A percentile compares a stretch with the other conserved stretches of the same genome.
phyloP scores from a whole-genome alignment of 1,284 basidiomycete genomes.

The Ceratobasidium sp. region DNA sequence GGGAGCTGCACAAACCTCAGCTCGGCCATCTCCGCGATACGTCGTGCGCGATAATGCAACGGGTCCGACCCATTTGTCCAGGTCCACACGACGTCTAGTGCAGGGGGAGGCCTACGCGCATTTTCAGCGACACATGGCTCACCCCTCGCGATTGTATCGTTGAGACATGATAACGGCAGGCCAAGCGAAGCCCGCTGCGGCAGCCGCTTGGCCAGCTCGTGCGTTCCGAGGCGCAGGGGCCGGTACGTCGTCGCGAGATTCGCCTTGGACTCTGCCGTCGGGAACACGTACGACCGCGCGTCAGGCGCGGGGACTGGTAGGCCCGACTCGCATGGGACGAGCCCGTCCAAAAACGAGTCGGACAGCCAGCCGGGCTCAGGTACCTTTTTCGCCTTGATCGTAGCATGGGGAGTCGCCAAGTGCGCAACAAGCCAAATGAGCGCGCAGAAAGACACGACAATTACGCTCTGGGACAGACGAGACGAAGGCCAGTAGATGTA shows the following conservation, averaged over 20 bases:
- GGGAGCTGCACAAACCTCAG: slow-evolving; percentile 23
- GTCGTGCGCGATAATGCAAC: slow-evolving; percentile 34
- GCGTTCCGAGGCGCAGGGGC: slow-evolving; percentile 1
- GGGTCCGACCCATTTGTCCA: slow-evolving; percentile 45
- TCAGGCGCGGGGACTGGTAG: background rate
- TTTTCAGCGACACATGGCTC: slow-evolving; percentile 1
- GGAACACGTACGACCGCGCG: slow-evolving; percentile 10
- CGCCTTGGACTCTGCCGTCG: slow-evolving; percentile 6
- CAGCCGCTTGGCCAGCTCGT: slow-evolving; percentile 1
- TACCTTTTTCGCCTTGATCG: background rate
- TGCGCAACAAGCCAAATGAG: slow-evolving; percentile 1
- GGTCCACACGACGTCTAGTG: slow-evolving; percentile 44
- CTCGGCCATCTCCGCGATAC: slow-evolving; percentile 36
- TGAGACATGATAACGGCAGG: slow-evolving; percentile 5
- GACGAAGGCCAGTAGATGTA: slow-evolving; percentile 39
- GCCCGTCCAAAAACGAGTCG: slow-evolving; percentile 19
- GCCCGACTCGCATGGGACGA: slow-evolving; percentile 17
- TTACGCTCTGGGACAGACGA: slow-evolving; percentile 9
- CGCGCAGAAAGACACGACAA: background rate
- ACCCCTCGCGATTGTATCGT: slow-evolving; percentile 10
- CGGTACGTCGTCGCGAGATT: slow-evolving; percentile 13
- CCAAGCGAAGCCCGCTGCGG: slow-evolving; percentile 5
- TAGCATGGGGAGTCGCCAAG: background rate
- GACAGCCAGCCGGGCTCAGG: slow-evolving; percentile 20
- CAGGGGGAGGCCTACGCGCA: slow-evolving; percentile 3